Conservation (phyloP, 805 yeast species). For the Candida boidinii region DNA sequence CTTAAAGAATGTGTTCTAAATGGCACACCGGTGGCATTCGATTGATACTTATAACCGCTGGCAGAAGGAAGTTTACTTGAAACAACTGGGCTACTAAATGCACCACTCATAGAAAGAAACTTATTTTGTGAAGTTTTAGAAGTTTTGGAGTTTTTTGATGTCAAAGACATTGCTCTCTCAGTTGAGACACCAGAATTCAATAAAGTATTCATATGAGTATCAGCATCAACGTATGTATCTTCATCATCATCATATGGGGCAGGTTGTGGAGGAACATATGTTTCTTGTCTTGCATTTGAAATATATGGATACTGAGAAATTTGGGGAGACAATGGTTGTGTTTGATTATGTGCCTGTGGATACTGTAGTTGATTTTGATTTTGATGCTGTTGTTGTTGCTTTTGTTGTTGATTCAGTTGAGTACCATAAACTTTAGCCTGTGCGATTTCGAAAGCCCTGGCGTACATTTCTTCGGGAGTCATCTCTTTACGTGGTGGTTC, state of each 20-base stretch:
- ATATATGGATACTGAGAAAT: no score
- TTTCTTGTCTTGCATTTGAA: no score
- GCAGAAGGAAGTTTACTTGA: background rate
- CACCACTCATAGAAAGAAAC: background rate
- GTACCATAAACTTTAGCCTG: conserved; percentile 47
- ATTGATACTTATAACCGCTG: conserved; percentile 9
- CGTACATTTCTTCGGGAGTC: conserved; percentile 45
- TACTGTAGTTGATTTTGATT: background rate
- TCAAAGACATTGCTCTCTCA: conserved; percentile 9
- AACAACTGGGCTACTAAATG: background rate
- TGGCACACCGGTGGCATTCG: conserved; percentile 21
- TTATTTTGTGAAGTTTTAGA: background rate
- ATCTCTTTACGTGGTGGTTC: conserved; percentile 6
- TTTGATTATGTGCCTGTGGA: background rate
- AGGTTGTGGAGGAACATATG: no score
- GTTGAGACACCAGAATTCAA: conserved; percentile 9
- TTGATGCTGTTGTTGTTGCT: conserved; percentile 1
- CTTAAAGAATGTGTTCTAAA: conserved; percentile 23
- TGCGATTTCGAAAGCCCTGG: conserved; percentile 47
- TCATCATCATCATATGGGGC: conserved; percentile 3
- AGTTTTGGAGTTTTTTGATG: conserved; percentile 3
- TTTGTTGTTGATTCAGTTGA: conserved; percentile 8
- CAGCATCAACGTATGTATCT: conserved; percentile 12
- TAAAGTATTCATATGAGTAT: conserved; percentile 18
- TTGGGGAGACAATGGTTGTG: background rate